Percentiles rank a stretch among this genome's conserved stretches.
Conservation (phyloP, 2,329 filamentous ascomycete genomes). For the Fusarium brevicatenulatum region DNA sequence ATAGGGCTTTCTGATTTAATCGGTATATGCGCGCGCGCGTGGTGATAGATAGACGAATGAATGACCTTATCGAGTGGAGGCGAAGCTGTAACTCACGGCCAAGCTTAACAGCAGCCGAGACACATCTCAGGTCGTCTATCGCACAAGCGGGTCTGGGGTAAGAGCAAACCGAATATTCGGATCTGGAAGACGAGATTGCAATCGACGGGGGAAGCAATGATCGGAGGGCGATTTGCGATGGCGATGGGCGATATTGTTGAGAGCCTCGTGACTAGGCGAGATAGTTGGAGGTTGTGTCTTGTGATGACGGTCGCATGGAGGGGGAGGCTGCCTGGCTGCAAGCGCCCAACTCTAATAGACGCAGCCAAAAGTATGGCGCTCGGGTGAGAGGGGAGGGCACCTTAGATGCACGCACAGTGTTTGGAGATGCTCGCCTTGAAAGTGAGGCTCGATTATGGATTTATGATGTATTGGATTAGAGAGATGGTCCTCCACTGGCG, state of each 20-base stretch:
- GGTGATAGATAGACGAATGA: constrained; percentile 5
- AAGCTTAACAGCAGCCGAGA: constrained; percentile 43
- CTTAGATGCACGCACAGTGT: background rate
- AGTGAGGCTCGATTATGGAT: constrained; percentile 20
- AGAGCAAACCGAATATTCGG: constrained; percentile 7
- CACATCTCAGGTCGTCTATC: constrained; percentile 38
- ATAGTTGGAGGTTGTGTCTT: constrained; percentile 30
- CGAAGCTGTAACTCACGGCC: constrained; percentile 15
- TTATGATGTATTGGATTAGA: constrained; percentile 10
- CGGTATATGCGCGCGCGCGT: constrained; percentile 2
- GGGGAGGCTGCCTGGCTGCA: constrained; percentile 19
- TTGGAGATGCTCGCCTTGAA: constrained; percentile 24
- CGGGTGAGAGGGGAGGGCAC: background rate
- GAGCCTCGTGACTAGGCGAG: constrained; percentile 29
- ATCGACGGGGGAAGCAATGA: constrained; percentile 2
- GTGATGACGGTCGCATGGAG: constrained; percentile 27
- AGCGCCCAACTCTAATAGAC: constrained; percentile 29
- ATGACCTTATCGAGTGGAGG: constrained; percentile 17
- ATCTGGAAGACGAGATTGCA: constrained; percentile 6
- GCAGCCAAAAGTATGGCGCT: constrained; percentile 4
- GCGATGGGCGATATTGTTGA: constrained; percentile 6
- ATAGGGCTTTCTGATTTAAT: constrained; percentile 9
- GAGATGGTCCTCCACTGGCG: background rate
- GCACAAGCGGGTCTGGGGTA: constrained; percentile 32
- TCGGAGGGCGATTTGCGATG: background rate